These are phyloP conservation scores for Marasmius sp. DNA, from an alignment of 1,284 basidiomycete species.

Conservation along the genomic window DNA sequence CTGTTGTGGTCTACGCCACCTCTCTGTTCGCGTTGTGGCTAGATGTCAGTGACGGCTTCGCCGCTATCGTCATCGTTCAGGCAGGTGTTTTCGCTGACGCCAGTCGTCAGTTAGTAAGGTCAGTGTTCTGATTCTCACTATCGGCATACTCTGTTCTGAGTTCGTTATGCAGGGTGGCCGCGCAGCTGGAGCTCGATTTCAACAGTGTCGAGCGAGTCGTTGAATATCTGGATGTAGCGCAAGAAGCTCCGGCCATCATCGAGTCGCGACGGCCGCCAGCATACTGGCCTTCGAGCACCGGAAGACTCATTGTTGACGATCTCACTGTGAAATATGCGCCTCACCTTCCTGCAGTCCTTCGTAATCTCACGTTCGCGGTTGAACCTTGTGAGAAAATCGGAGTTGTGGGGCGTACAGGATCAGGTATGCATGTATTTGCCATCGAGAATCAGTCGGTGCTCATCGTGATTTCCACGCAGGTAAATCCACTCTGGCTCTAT, in stretches of 20 bases:
- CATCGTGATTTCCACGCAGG: conserved; percentile 32
- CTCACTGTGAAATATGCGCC: conserved; percentile 75
- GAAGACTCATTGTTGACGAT: conserved; percentile 57
- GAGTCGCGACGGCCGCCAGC: conserved; percentile 61
- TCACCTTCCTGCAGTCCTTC: conserved; percentile 71
- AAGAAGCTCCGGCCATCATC: conserved; percentile 75
- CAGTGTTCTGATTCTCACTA: not conserved
- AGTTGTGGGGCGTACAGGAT: conserved; percentile 67
- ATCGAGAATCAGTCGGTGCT: not conserved
- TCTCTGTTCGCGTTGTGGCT: conserved; percentile 72
- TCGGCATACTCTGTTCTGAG: not conserved
- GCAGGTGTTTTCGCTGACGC: conserved; percentile 71
- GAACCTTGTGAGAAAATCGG: conserved; percentile 78
- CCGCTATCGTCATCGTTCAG: conserved; percentile 81
- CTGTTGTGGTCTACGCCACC: conserved; percentile 72
- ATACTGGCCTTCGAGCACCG: conserved; percentile 73
- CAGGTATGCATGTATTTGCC: conserved; percentile 37
- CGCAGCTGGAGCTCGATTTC: conserved; percentile 73
- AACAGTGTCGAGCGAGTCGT: conserved; percentile 82
- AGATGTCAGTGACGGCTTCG: conserved; percentile 66
- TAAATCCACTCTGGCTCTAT: conserved; percentile 75
- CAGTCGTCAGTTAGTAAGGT: conserved; percentile 65
- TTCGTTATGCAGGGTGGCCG: conserved; percentile 45
- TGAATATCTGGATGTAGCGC: conserved; percentile 77
- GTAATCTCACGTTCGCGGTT: conserved; percentile 68